Conservation (phyloP, 2,329 filamentous ascomycete genomes). For the Pseudogymnoascus sp. region DNA sequence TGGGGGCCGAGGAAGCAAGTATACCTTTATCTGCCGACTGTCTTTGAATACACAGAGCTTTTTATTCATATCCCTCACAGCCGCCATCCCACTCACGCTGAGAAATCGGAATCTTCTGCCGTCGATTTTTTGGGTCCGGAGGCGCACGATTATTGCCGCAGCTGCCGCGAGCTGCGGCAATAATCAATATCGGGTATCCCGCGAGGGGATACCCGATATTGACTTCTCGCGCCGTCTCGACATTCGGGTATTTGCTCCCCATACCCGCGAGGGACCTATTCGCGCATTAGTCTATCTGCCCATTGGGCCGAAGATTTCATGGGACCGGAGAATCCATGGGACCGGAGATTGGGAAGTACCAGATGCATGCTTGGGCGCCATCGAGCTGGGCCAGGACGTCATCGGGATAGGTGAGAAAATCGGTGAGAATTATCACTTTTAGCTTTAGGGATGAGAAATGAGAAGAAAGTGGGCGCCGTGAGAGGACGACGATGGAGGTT, state of each 20-base stretch:
- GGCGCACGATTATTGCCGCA: background rate
- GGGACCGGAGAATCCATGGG: too few species aligned
- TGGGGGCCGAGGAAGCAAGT: background rate
- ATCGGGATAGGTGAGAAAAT: constrained; percentile 43
- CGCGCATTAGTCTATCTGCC: background rate
- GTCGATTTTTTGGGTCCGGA: background rate
- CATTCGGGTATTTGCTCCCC: background rate
- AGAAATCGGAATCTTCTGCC: background rate
- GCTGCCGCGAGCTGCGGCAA: background rate
- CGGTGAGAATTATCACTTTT: constrained; percentile 39
- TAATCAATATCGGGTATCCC: too few species aligned
- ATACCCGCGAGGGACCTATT: constrained; percentile 4
- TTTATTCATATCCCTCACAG: background rate
- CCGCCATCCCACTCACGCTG: background rate
- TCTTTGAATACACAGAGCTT: background rate
- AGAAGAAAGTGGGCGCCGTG: constrained; percentile 37
- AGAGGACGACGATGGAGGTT: constrained; percentile 42
- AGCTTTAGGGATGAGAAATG: constrained; percentile 39
- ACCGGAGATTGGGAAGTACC: constrained; percentile 9
- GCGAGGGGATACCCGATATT: background rate
- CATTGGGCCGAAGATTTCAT: background rate
- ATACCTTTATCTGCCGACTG: background rate
- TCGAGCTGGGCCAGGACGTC: constrained; percentile 32
- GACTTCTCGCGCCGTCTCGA: background rate
- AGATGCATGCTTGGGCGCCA: constrained; percentile 26